A percentile compares a stretch with the other conserved stretches of the same genome.
Conservation (phyloP, 1,139 yeast species). For the Yamadazyma friedrichii region DNA sequence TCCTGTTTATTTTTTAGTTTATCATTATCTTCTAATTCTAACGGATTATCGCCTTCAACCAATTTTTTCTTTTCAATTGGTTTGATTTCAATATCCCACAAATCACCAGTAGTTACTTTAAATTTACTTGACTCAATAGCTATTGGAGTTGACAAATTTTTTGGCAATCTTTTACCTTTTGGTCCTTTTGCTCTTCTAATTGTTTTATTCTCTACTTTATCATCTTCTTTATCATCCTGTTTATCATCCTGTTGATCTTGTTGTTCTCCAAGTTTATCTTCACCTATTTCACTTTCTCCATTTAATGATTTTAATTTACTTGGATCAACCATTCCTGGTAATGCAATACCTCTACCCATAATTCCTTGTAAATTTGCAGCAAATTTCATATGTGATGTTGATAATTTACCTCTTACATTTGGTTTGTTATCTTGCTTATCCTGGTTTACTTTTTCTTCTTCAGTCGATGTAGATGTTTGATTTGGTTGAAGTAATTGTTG, state of each 20-base stretch:
- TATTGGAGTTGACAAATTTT: slow-evolving; percentile 49
- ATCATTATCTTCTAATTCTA: neutral
- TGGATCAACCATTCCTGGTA: slow-evolving; percentile 61
- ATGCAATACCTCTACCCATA: slow-evolving; percentile 52
- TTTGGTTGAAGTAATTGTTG: slow-evolving; percentile 54
- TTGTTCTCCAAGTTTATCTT: slow-evolving; percentile 2
- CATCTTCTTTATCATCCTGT: slow-evolving; percentile 15
- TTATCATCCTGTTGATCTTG: slow-evolving; percentile 1
- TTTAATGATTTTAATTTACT: slow-evolving; percentile 9
- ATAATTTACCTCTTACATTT: slow-evolving; percentile 17
- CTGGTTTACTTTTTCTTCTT: neutral
- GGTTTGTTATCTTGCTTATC: neutral
- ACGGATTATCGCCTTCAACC: too few relatives aligned
- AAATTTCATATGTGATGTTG: slow-evolving; percentile 42
- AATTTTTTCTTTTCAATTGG: neutral
- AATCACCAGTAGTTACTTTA: slow-evolving; percentile 28
- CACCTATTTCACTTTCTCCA: neutral
- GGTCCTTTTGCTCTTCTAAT: slow-evolving; percentile 69
- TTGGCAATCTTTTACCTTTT: slow-evolving; percentile 73
- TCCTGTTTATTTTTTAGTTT: neutral
- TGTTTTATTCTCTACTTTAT: slow-evolving; percentile 29
- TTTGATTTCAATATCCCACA: slow-evolving; percentile 33
- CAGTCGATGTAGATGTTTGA: slow-evolving; percentile 5
- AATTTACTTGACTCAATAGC: slow-evolving; percentile 32
- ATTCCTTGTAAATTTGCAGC: slow-evolving; percentile 58